A percentile compares a stretch with the other conserved stretches of the same genome.
These are phyloP conservation scores for Talaromyces sp. DNA, from an alignment of 2,329 filamentous ascomycete species.

Conservation along the genomic window DNA sequence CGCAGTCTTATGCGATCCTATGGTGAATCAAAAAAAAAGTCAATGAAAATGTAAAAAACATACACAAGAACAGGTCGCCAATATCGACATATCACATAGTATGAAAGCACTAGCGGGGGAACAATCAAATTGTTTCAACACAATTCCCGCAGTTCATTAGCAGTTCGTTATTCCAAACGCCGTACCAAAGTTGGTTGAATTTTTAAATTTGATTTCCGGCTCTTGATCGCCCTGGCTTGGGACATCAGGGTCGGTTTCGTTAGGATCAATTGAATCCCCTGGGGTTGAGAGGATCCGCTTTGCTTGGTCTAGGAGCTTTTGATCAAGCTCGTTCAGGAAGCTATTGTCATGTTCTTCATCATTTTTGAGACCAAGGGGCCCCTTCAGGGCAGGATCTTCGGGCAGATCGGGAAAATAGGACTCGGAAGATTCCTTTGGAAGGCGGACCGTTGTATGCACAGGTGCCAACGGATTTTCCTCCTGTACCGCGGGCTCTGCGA, in stretches of 20 bases:
- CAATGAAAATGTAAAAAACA: conserved; percentile 3
- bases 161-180: conserved; percentile 40
- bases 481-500: conserved; percentile 23
- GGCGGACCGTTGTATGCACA: conserved; percentile 32
- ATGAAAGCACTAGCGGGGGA: conserved; percentile 1
- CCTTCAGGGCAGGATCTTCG: conserved; percentile 48
- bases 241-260: conserved; percentile 28
- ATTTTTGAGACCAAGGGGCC: conserved; percentile 47
- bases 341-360: conserved; percentile 42
- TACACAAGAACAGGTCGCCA: conserved; percentile 3
- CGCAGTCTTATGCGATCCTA: not conserved
- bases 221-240: conserved; percentile 32
- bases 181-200: conserved; percentile 52
- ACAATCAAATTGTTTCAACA: not conserved
- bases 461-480: conserved; percentile 39
- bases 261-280: conserved; percentile 23
- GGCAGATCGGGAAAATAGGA: conserved; percentile 46
- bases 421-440: conserved; percentile 42
- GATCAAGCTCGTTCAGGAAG: conserved; percentile 47
- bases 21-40: conserved; percentile 2
- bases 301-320: conserved; percentile 47
- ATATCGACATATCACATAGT: conserved; percentile 18
- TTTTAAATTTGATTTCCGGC: conserved; percentile 47
- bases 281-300: conserved; percentile 33
- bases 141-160: not conserved